Conservation (phyloP, 2,329 filamentous ascomycete species). For the Ophiosphaerella herpotricha region DNA sequence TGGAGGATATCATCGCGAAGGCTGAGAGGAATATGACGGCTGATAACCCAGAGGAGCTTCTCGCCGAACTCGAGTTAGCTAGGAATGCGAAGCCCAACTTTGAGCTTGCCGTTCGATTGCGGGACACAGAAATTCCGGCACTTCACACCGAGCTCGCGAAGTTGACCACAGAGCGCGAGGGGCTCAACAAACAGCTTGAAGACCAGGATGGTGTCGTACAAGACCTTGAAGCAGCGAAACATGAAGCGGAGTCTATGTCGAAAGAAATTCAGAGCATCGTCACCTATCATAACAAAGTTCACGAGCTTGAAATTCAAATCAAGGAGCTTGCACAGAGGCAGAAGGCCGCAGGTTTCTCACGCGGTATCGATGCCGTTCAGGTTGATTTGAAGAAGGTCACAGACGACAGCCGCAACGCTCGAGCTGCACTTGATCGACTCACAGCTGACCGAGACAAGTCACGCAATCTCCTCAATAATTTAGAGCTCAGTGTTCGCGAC, state of each 20-base stretch:
- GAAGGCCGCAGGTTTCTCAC: constrained; percentile 65
- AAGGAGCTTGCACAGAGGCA: constrained; percentile 76
- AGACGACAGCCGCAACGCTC: constrained; percentile 69
- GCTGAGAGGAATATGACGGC: constrained; percentile 62
- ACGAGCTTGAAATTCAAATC: constrained; percentile 73
- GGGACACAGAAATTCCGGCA: constrained; percentile 69
- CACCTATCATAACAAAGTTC: constrained; percentile 73
- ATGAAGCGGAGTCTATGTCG: constrained; percentile 74
- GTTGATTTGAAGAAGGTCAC: constrained; percentile 70
- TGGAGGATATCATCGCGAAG: constrained; percentile 62
- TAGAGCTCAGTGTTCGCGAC: constrained; percentile 80
- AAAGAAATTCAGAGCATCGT: constrained; percentile 78
- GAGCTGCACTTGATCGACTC: constrained; percentile 68
- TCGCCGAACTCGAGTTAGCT: constrained; percentile 64
- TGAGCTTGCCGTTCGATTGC: constrained; percentile 74
- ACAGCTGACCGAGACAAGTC: constrained; percentile 72
- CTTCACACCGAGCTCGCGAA: constrained; percentile 67
- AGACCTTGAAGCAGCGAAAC: constrained; percentile 65
- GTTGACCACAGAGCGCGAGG: constrained; percentile 48
- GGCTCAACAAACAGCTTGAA: constrained; percentile 54
- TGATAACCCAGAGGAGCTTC: constrained; percentile 64
- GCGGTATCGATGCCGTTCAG: constrained; percentile 83
- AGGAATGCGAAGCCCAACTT: constrained; percentile 63
- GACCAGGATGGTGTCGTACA: constrained; percentile 70
- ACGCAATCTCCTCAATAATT: constrained; percentile 66